Percentiles rank a stretch among this genome's conserved stretches.
Conservation (phyloP, 164 flowering plant species). For the Cinnamomum micranthum region DNA sequence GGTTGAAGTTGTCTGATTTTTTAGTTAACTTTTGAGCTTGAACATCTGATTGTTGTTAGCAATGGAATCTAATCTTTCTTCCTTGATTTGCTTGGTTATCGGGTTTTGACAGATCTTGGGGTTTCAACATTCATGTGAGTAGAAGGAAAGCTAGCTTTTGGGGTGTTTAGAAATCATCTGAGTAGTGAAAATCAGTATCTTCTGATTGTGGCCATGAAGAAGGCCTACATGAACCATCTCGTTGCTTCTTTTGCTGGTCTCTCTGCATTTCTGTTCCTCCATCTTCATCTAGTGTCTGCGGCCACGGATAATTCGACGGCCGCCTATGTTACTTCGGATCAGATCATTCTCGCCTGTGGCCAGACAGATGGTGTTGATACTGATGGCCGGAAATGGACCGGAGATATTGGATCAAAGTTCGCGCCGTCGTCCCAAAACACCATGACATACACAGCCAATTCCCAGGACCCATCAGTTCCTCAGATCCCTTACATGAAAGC, state of each 20-base stretch:
- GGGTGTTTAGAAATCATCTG: background rate
- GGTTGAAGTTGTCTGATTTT: background rate
- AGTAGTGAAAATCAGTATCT: background rate
- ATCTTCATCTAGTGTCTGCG: background rate
- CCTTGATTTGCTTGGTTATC: background rate
- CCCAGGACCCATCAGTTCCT: conserved; percentile 51
- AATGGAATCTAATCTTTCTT: too few species aligned
- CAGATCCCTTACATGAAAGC: conserved; percentile 77
- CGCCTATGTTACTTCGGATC: conserved; percentile 4
- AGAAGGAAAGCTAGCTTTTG: background rate
- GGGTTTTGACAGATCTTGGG: background rate
- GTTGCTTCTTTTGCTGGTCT: background rate
- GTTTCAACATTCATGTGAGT: background rate
- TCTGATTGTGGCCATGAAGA: background rate
- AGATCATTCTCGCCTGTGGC: conserved; percentile 14
- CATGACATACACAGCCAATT: conserved; percentile 32
- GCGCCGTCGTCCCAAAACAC: conserved; percentile 29
- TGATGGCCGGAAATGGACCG: conserved; percentile 41
- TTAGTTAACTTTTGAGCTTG: too few species aligned
- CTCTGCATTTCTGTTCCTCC: background rate
- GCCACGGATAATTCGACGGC: conserved; percentile 4
- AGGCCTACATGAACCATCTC: background rate
- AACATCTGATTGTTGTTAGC: too few species aligned
- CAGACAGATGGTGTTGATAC: background rate
- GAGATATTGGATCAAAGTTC: conserved; percentile 64